Conservation (phyloP, 228 moss, liverwort and hornwort genomes). For the Sphagnum magellanicum region DNA sequence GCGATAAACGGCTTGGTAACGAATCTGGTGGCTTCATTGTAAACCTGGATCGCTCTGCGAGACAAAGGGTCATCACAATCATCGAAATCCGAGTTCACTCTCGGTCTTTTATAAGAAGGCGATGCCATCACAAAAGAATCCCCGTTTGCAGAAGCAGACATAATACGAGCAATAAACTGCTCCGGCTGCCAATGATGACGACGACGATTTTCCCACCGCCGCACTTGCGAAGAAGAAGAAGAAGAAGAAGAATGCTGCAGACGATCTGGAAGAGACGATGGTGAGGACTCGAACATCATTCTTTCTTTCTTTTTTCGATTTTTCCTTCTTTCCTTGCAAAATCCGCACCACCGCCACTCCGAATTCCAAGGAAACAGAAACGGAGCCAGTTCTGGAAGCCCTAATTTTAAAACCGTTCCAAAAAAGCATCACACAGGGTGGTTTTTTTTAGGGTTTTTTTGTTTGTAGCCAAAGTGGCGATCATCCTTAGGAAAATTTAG, state of each 20-base stretch:
- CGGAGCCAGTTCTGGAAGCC: too few relatives aligned
- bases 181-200: not conserved
- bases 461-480: too few relatives aligned
- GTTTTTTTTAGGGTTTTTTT: constrained; percentile 3
- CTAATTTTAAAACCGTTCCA: too few relatives aligned
- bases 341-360: too few relatives aligned
- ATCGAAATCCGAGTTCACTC: not conserved
- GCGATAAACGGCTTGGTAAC: constrained; percentile 29
- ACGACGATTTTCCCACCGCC: not conserved
- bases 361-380: too few relatives aligned
- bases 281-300: not conserved
- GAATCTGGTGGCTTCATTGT: constrained; percentile 39
- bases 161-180: not conserved
- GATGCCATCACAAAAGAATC: constrained; percentile 35
- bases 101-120: constrained; percentile 33
- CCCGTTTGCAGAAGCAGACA: not conserved
- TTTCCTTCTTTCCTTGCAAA: not conserved
- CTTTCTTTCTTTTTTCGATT: not conserved
- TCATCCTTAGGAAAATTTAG: too few relatives aligned
- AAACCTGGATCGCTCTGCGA: constrained; percentile 54
- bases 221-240: not conserved
- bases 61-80: constrained; percentile 50
- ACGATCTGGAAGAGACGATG: not conserved
- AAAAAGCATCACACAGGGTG: constrained; percentile 11
- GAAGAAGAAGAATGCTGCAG: not conserved